Percentiles rank a stretch among this genome's conserved stretches.
phyloP scores from a whole-genome alignment of 2,329 filamentous ascomycete genomes.

The Paraconiothyrium sp. region DNA sequence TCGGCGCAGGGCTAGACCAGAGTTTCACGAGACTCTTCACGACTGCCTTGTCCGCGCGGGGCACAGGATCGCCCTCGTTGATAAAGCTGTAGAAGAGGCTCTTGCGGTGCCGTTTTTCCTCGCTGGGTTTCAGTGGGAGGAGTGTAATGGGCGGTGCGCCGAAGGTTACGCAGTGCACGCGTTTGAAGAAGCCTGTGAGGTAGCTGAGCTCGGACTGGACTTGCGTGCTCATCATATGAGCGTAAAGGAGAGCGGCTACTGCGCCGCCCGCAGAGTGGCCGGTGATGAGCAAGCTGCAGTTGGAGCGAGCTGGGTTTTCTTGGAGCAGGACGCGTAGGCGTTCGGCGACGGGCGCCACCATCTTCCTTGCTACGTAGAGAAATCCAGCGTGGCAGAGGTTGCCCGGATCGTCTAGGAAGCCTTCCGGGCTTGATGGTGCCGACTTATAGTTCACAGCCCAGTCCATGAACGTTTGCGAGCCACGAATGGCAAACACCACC shows the following conservation, averaged over 20 bases:
- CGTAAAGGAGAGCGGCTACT: constrained; percentile 80
- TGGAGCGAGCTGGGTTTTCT: constrained; percentile 72
- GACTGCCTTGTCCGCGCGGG: constrained; percentile 79
- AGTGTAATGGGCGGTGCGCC: constrained; percentile 82
- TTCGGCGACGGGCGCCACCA: constrained; percentile 76
- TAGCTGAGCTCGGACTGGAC: constrained; percentile 73
- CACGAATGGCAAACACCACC: constrained; percentile 85
- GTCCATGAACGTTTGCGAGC: constrained; percentile 81
- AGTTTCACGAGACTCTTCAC: constrained; percentile 76
- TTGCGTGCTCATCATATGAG: constrained; percentile 77
- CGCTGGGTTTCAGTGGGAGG: constrained; percentile 71
- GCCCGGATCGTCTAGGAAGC: constrained; percentile 79
- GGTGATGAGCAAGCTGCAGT: constrained; percentile 79
- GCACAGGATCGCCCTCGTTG: constrained; percentile 87
- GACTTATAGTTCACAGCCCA: constrained; percentile 85
- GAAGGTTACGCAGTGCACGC: constrained; percentile 86
- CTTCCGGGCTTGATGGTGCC: constrained; percentile 70
- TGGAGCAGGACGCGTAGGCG: constrained; percentile 74
- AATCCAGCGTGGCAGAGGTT: constrained; percentile 87
- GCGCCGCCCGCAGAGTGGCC: constrained; percentile 89
- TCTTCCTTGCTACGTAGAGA: constrained; percentile 76
- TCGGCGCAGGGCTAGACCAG: constrained; percentile 69
- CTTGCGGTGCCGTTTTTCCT: constrained; percentile 59
- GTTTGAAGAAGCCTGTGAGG: constrained; percentile 75
- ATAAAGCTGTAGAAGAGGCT: constrained; percentile 81